Percentiles rank a stretch among this genome's conserved stretches.
phyloP scores from a whole-genome alignment of 306 rosid species.

The Gastrolobium villosum region DNA sequence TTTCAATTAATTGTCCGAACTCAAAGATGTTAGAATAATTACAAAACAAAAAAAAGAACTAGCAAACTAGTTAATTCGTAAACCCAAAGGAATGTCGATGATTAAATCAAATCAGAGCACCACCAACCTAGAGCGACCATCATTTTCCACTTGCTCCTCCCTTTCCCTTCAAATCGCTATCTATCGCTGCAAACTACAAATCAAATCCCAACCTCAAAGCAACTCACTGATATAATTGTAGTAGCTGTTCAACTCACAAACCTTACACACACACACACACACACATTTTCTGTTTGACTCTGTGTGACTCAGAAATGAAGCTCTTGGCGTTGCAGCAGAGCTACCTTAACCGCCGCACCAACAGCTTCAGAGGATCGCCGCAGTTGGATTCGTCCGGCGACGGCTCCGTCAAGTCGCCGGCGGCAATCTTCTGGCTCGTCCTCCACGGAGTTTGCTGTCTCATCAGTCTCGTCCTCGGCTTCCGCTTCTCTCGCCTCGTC shows the following conservation, averaged over 20 bases:
- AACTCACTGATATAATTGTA: constrained; percentile 34
- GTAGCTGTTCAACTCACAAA: constrained; percentile 3
- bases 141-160: constrained; percentile 40
- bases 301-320: constrained; percentile 64
- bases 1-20: constrained; percentile 22
- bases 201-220: constrained; percentile 33
- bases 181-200: constrained; percentile 38
- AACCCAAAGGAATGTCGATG: constrained; percentile 64
- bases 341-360: constrained; percentile 76
- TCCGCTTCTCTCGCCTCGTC: constrained; percentile 96
- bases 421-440: constrained; percentile 84
- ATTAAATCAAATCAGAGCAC: constrained; percentile 48
- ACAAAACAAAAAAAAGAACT: background rate
- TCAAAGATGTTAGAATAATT: constrained; percentile 36
- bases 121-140: constrained; percentile 49
- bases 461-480: constrained; percentile 90
- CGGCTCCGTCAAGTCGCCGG: constrained; percentile 75
- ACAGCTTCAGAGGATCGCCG: constrained; percentile 79
- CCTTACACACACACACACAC: background rate
- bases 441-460: constrained; percentile 95
- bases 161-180: constrained; percentile 30
- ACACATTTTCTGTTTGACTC: constrained; percentile 40
- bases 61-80: constrained; percentile 50
- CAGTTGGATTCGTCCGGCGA: constrained; percentile 75
- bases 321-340: constrained; percentile 92